phyloP scores from a whole-genome alignment of 108 stramenopile genomes.

The Licmophora abbreviata region DNA sequence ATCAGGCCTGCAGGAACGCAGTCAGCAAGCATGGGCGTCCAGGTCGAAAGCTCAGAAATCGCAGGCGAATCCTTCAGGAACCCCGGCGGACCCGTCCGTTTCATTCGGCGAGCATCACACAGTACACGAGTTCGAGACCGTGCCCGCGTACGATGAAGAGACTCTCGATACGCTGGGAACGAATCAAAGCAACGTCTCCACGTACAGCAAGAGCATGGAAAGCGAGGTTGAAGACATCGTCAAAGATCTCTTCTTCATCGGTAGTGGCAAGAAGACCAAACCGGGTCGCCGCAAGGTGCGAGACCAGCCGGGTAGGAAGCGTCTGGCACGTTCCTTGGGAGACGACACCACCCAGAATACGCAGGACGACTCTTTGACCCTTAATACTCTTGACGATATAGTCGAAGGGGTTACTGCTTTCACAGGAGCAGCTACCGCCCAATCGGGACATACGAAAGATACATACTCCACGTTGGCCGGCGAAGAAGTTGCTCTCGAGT shows the following conservation, averaged over 20 bases:
- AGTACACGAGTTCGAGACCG: constrained; percentile 26
- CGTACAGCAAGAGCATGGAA: constrained; percentile 32
- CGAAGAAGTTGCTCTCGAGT: too few species aligned
- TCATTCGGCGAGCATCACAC: constrained; percentile 16
- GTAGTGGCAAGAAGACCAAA: constrained; percentile 17
- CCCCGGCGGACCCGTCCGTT: constrained; percentile 3
- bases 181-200: constrained; percentile 22
- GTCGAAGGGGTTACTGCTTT: too few species aligned
- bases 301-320: constrained; percentile 1
- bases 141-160: too few species aligned
- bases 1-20: too few species aligned
- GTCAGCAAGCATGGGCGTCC: constrained; percentile 27
- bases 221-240: constrained; percentile 52
- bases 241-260: constrained; percentile 54
- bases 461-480: too few species aligned
- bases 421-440: too few species aligned
- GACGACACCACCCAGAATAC: too few species aligned
- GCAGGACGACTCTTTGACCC: too few species aligned
- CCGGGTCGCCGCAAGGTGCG: constrained; percentile 30
- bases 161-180: constrained; percentile 5
- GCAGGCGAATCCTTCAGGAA: neutral
- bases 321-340: too few species aligned
- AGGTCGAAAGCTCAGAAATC: constrained; percentile 10
- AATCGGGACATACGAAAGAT: too few species aligned
- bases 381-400: too few species aligned